phyloP scores from a whole-genome alignment of 352 stramenopile genomes.

The Peronosclerospora sorghi region DNA sequence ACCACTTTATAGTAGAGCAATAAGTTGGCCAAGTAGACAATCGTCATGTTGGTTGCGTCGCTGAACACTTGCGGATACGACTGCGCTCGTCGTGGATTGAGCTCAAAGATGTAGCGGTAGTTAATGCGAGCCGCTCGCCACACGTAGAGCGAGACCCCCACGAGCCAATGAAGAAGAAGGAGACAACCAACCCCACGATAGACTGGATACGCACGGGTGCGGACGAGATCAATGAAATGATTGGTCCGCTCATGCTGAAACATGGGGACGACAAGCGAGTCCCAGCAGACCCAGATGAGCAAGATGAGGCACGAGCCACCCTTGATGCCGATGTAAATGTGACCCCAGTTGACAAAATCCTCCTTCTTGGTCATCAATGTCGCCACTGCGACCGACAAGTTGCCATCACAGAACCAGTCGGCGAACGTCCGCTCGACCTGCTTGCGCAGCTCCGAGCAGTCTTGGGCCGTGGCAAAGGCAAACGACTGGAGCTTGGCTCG shows the following conservation, averaged over 20 bases:
- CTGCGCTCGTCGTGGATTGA: slow-evolving; percentile 79
- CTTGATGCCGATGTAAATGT: slow-evolving; percentile 83
- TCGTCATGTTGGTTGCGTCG: slow-evolving; percentile 92
- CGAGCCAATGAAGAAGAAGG: slow-evolving; percentile 93
- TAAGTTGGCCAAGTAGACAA: slow-evolving; percentile 91
- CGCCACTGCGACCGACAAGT: slow-evolving; percentile 55
- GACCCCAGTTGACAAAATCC: slow-evolving; percentile 62
- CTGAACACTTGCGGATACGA: slow-evolving; percentile 89
- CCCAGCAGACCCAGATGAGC: slow-evolving; percentile 92
- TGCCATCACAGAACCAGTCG: slow-evolving; percentile 65
- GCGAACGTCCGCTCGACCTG: slow-evolving; percentile 62
- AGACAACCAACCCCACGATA: slow-evolving; percentile 92
- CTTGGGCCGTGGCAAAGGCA: slow-evolving; percentile 43
- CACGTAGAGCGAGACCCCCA: slow-evolving; percentile 85
- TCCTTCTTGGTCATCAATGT: slow-evolving; percentile 74
- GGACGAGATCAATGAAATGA: slow-evolving; percentile 65
- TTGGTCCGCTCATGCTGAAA: slow-evolving; percentile 54
- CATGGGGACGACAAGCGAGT: slow-evolving; percentile 81
- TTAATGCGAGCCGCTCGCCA: slow-evolving; percentile 87
- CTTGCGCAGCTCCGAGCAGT: slow-evolving; percentile 37
- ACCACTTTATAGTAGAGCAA: slow-evolving; percentile 96
- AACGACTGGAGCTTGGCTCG: slow-evolving; percentile 39
- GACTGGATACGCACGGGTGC: slow-evolving; percentile 86
- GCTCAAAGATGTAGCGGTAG: slow-evolving; percentile 94
- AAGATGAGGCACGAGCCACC: slow-evolving; percentile 67